These are phyloP conservation scores for Citrullus mucosospermus DNA, from an alignment of 306 rosid species.

Conservation along the genomic window DNA sequence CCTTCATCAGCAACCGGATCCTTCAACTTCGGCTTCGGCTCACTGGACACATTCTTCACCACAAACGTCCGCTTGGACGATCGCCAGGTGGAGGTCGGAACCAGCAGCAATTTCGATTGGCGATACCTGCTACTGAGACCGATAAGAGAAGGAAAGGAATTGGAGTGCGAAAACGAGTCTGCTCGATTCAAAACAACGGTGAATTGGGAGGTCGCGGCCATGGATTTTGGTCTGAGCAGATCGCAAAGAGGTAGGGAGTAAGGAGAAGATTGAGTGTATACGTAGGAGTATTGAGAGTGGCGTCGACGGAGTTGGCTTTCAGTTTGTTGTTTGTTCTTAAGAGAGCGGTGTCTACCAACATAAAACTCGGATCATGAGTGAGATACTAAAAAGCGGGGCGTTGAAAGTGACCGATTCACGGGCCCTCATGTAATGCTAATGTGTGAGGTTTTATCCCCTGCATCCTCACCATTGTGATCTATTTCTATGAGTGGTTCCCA, in stretches of 20 bases:
- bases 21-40: constrained; percentile 26
- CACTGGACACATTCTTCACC: constrained; percentile 38
- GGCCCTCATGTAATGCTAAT: not conserved
- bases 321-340: not conserved
- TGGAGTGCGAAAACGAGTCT: constrained; percentile 22
- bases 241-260: not conserved
- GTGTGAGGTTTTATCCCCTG: not conserved
- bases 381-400: not conserved
- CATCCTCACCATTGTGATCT: not conserved
- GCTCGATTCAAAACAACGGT: constrained; percentile 22
- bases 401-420: not conserved
- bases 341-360: not conserved
- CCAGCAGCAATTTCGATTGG: constrained; percentile 28
- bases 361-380: not conserved
- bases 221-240: constrained; percentile 8
- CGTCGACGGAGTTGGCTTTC: not conserved
- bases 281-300: not conserved
- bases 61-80: constrained; percentile 19
- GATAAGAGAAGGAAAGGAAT: constrained; percentile 27
- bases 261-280: not conserved
- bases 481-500: not conserved
- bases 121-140: constrained; percentile 20
- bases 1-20: constrained; percentile 46
- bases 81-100: constrained; percentile 21
- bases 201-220: constrained; percentile 55